Percentiles rank a stretch among this genome's conserved stretches.
These are phyloP conservation scores for Fusarium multiceps DNA, from an alignment of 2,329 filamentous ascomycete genomes.

Conservation along the genomic window DNA sequence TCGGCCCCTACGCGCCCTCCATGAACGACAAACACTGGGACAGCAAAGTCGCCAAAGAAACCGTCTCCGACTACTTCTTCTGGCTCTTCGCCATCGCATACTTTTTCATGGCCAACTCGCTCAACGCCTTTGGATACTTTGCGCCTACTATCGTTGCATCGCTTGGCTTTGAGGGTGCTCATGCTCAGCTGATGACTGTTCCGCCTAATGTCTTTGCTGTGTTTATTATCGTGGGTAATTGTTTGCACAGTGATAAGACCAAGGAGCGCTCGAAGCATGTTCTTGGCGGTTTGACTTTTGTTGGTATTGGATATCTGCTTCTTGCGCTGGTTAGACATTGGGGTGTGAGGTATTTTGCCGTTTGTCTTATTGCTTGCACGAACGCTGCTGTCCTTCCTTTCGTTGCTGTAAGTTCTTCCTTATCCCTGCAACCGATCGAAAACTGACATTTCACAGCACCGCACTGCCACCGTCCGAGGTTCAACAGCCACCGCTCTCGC, in stretches of 20 bases:
- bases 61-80: slow-evolving; percentile 50
- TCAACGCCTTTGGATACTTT: slow-evolving; percentile 52
- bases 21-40: slow-evolving; percentile 52
- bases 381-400: slow-evolving; percentile 50
- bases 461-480: slow-evolving; percentile 49
- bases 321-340: slow-evolving; percentile 48
- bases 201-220: slow-evolving; percentile 53
- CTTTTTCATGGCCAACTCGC: slow-evolving; percentile 50
- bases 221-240: slow-evolving; percentile 49
- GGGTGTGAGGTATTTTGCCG: slow-evolving; percentile 48
- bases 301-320: slow-evolving; percentile 46
- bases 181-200: slow-evolving; percentile 52
- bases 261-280: slow-evolving; percentile 49
- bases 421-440: too few relatives aligned
- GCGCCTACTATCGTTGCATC: slow-evolving; percentile 51
- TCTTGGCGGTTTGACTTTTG: slow-evolving; percentile 45
- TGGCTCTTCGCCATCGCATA: slow-evolving; percentile 50
- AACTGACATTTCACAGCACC: slow-evolving; percentile 46
- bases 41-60: slow-evolving; percentile 47
- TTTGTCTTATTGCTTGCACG: slow-evolving; percentile 50
- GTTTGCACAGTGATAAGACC: slow-evolving; percentile 48
- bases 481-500: slow-evolving; percentile 50
- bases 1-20: slow-evolving; percentile 50
- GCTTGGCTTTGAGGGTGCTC: slow-evolving; percentile 49
- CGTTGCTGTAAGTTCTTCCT: slow-evolving; percentile 49